A percentile compares a stretch with the other conserved stretches of the same genome.
phyloP scores from a whole-genome alignment of 805 yeast species.

The Yarrowia sp. region DNA sequence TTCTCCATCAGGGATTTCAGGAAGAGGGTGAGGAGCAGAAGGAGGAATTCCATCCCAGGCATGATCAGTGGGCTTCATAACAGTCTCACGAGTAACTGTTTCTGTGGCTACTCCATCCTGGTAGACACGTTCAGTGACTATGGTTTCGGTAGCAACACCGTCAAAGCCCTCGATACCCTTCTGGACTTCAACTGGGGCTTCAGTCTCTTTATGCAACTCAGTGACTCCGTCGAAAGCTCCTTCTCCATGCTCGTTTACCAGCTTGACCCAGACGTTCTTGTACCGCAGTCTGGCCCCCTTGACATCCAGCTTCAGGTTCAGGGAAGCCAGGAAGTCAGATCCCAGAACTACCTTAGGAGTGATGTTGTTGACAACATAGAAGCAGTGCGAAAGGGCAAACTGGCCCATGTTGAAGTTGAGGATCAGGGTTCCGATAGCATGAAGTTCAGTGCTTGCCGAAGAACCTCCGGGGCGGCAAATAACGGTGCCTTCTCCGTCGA shows the following conservation, averaged over 20 bases:
- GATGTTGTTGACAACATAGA: constrained; percentile 5
- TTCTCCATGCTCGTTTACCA: constrained; percentile 7
- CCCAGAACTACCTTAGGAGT: constrained; percentile 6
- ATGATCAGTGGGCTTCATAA: neutral
- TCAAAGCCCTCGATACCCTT: neutral
- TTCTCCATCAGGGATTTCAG: neutral
- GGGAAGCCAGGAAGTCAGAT: neutral
- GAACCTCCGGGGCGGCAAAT: constrained; percentile 4
- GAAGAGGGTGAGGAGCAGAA: neutral
- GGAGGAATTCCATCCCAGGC: neutral
- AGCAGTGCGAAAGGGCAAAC: constrained; percentile 14
- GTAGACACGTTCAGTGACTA: constrained; percentile 2
- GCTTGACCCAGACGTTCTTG: constrained; percentile 10
- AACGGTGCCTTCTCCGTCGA: constrained; percentile 7
- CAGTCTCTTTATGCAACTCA: neutral
- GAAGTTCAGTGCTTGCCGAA: neutral
- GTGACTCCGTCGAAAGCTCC: neutral
- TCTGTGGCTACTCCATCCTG: constrained; percentile 13
- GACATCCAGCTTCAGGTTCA: constrained; percentile 1
- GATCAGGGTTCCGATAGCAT: constrained; percentile 12
- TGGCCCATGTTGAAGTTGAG: constrained; percentile 24
- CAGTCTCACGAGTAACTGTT: neutral
- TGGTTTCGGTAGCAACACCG: constrained; percentile 1
- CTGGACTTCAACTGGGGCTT: neutral
- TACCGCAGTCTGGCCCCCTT: constrained; percentile 13